Evolutionary conservation across 2,329 filamentous ascomycete genomes (phyloP).

Genomic region (Pseudogymnoascus sp.): DNA sequence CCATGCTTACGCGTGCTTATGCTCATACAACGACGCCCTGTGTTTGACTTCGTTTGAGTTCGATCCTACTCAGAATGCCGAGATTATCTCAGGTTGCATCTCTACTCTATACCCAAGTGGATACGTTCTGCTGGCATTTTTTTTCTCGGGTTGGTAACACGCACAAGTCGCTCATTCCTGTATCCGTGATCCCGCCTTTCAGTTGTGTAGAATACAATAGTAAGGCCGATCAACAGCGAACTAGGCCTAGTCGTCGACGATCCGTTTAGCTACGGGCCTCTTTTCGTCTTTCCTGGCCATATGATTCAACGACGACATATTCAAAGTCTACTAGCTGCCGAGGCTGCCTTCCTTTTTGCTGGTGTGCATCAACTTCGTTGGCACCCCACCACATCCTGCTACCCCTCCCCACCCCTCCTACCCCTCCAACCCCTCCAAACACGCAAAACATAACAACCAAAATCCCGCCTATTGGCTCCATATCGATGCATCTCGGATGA

Average conservation of each 20-base stretch:
- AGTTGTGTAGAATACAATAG: background rate
- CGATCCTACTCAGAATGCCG: background rate
- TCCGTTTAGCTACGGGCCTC: background rate
- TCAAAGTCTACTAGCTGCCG: background rate
- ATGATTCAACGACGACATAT: background rate
- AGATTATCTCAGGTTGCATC: background rate
- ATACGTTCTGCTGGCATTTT: background rate
- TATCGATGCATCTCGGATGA: background rate
- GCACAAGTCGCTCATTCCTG: background rate
- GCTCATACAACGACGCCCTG: background rate
- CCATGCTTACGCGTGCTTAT: background rate
- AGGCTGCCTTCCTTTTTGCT: background rate
- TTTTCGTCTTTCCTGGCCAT: background rate
- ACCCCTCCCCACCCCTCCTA: too few species aligned
- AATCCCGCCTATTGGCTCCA: background rate
- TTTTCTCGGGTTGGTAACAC: background rate
- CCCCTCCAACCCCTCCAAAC: background rate
- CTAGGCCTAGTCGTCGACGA: background rate
- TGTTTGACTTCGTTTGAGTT: background rate
- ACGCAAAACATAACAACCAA: background rate
- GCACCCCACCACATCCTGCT: background rate
- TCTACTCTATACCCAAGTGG: background rate
- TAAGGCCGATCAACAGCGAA: background rate
- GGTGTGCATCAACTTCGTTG: background rate
- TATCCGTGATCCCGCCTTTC: background rate